A percentile compares a stretch with the other conserved stretches of the same genome.
Conservation (phyloP, 108 stramenopile genomes). For the Epipyxis sp. region DNA sequence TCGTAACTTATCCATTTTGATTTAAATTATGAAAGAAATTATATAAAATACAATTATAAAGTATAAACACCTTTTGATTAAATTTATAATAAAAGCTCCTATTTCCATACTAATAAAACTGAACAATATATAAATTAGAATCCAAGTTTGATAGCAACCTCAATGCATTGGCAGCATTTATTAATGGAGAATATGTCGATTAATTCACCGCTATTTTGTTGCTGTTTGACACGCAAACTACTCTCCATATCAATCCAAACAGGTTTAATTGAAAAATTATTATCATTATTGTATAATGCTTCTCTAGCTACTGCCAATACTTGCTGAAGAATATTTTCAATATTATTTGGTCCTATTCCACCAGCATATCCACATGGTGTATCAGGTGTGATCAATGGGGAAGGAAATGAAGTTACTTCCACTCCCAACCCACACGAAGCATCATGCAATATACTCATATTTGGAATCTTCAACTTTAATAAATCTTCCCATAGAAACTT, state of each 20-base stretch:
- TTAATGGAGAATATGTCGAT: conserved; percentile 29
- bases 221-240: conserved; percentile 15
- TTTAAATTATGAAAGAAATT: too few species aligned
- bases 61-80: too few species aligned
- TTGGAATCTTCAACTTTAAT: conserved; percentile 23
- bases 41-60: too few species aligned
- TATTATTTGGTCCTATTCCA: conserved; percentile 77
- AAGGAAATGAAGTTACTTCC: conserved; percentile 25
- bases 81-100: too few species aligned
- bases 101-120: too few species aligned
- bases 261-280: neutral
- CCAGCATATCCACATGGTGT: conserved; percentile 44
- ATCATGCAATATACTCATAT: conserved; percentile 46
- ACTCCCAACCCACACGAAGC: conserved; percentile 44
- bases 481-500: conserved; percentile 69
- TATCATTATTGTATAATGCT: neutral
- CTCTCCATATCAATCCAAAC: conserved; percentile 46
- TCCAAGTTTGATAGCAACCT: neutral
- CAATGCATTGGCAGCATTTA: conserved; percentile 24
- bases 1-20: too few species aligned
- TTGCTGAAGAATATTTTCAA: conserved; percentile 42
- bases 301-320: conserved; percentile 45
- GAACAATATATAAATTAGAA: too few species aligned
- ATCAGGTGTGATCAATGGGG: neutral
- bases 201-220: neutral